Base-by-base conservation (phyloP, 306 rosid species). In the Lathyrus sativus region DNA sequence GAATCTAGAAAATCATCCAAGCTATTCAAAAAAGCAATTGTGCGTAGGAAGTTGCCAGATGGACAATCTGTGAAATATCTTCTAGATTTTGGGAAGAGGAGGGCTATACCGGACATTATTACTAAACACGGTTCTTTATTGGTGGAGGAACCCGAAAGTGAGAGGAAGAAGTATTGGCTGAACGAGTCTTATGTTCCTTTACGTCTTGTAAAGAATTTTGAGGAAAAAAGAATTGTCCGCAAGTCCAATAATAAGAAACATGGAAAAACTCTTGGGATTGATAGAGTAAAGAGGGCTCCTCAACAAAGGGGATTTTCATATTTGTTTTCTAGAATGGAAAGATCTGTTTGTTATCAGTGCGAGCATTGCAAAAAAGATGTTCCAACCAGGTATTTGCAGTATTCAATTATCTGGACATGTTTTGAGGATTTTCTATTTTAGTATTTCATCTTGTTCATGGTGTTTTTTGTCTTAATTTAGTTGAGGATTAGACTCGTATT, bases 21-120 rank as follows among this genome's bases (percentile, higher is more conserved):
- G 85, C 81, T 93, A 71, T 93, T 93, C 86, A 93, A 88, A 84
- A 93, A 93, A 81, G 95, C 78, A 74, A 85, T 90, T 74, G 83
- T 93, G 67, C 97, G 99, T 68, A 89, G 97, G 76, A 93, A 93
- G 86, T 76, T 79, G 78, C 66, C 74, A 26, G 91, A 93, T 66
- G 84, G 84, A 72, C 82, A 78, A 72, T 70, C 75, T 64, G 82
- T 75, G 17, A 93, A 85, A 72, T 93, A 88, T 79, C 99, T 93
- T 73, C 85, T 93, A 76, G 97, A 93, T 80, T 93, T 93, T 84
- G 99, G 99, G 54, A 93, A 93, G 85, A 93, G 99, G 82, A 93
- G 92, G 80, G 79, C 71, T 68, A 72, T 90, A 59, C 99, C 99
- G 19, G 87, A 84, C 75, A 42, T 87, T 69, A 86, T 90, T 72